phyloP scores from a whole-genome alignment of 768 basidiomycete species.

The Hemileccinum rubropunctum region DNA sequence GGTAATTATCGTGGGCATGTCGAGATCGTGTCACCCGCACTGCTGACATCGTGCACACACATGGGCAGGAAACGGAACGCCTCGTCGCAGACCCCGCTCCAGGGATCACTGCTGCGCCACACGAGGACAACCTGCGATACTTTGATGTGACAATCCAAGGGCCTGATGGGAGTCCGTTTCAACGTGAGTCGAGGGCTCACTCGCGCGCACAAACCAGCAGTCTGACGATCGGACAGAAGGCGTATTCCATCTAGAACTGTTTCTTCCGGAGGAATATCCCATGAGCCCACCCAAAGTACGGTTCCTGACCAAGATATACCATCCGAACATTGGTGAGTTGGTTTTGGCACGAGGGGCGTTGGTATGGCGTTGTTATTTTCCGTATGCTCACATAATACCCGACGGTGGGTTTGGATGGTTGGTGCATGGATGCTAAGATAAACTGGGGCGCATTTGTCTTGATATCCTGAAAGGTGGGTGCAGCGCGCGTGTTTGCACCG shows the following conservation, averaged over 20 bases:
- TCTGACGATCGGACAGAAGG: slow-evolving; percentile 57
- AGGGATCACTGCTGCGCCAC: slow-evolving; percentile 92
- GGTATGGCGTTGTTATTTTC: slow-evolving; percentile 13
- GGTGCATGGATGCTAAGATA: slow-evolving; percentile 54
- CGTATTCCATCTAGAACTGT: slow-evolving; percentile 92
- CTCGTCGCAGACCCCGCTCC: slow-evolving; percentile 96
- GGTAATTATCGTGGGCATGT: slow-evolving; percentile 28
- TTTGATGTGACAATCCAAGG: slow-evolving; percentile 98
- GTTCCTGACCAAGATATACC: slow-evolving; percentile 97
- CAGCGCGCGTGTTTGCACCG: not conserved
- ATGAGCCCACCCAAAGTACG: slow-evolving; percentile 99
- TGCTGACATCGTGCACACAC: slow-evolving; percentile 19
- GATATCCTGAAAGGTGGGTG: slow-evolving; percentile 92
- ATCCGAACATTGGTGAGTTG: slow-evolving; percentile 94
- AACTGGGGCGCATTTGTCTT: slow-evolving; percentile 96
- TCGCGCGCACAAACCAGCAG: not conserved
- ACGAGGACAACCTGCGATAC: slow-evolving; percentile 97
- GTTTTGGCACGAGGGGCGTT: not conserved
- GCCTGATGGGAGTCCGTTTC: slow-evolving; percentile 91
- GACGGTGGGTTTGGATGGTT: slow-evolving; percentile 6
- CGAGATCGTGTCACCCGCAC: slow-evolving; percentile 18
- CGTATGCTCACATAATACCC: slow-evolving; percentile 22
- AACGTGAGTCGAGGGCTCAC: slow-evolving; percentile 48
- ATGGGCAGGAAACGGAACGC: slow-evolving; percentile 87
- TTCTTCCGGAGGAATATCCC: slow-evolving; percentile 98